phyloP scores from a whole-genome alignment of 331 rosid genomes.

The Arachis monticola region DNA sequence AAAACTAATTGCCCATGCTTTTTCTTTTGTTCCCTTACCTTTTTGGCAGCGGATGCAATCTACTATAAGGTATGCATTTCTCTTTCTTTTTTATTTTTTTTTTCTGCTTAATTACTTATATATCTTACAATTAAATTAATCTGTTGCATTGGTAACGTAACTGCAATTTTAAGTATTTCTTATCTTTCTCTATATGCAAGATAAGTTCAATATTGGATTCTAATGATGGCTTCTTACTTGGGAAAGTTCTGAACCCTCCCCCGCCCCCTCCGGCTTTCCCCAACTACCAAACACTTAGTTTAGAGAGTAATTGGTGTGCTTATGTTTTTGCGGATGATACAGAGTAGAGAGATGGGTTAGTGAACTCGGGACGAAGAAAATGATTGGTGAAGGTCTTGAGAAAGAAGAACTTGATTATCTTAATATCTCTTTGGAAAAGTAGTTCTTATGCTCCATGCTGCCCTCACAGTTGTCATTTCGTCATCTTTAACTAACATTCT shows the following conservation, averaged over 20 bases:
- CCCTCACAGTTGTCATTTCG: neutral
- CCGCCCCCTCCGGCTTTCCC: neutral
- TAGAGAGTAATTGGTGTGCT: neutral
- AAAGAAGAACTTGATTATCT: neutral
- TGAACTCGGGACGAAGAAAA: neutral
- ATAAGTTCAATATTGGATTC: constrained; percentile 1
- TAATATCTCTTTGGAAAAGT: neutral
- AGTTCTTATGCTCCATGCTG: neutral
- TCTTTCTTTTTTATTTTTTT: neutral
- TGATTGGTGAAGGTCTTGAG: neutral
- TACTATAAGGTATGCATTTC: constrained; percentile 70
- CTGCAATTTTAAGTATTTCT: constrained; percentile 10
- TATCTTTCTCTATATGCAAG: constrained; percentile 16
- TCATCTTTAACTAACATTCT: constrained; percentile 13
- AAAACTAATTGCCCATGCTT: constrained; percentile 36
- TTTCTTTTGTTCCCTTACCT: constrained; percentile 23
- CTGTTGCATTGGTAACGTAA: neutral
- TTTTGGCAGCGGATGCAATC: constrained; percentile 68
- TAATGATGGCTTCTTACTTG: neutral
- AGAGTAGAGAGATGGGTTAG: neutral
- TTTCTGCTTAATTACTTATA: neutral
- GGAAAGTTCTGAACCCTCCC: neutral
- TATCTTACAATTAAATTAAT: constrained; percentile 5
- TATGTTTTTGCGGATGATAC: neutral
- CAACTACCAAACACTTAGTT: neutral